phyloP scores from a whole-genome alignment of 179 eudicot species.

The Spinacia oleracea region DNA sequence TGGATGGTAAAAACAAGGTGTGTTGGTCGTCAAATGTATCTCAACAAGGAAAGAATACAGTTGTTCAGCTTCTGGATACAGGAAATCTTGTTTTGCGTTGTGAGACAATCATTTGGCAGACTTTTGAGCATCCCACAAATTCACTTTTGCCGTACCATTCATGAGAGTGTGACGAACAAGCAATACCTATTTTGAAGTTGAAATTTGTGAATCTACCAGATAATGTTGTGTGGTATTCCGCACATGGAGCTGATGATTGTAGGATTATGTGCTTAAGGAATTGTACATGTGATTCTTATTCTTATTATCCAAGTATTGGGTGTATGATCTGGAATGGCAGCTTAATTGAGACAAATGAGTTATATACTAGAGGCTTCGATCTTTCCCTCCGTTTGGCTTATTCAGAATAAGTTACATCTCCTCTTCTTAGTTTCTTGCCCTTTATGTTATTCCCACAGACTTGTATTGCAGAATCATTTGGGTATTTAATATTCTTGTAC shows the following conservation, averaged over 20 bases:
- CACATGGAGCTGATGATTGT: background rate
- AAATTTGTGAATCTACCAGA: conserved; percentile 22
- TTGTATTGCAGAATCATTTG: too few species aligned
- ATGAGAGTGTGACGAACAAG: too few species aligned
- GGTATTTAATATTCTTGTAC: background rate
- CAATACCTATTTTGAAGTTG: conserved; percentile 37
- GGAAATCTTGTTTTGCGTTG: too few species aligned
- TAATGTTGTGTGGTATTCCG: conserved; percentile 6
- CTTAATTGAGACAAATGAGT: conserved; percentile 24
- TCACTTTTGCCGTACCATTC: too few species aligned
- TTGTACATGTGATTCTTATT: conserved; percentile 28
- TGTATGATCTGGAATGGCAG: conserved; percentile 31
- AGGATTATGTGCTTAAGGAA: conserved; percentile 10
- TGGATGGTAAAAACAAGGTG: conserved; percentile 19
- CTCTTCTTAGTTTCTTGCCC: too few species aligned
- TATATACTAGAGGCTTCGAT: conserved; percentile 23
- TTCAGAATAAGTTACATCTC: too few species aligned
- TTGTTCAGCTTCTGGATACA: too few species aligned
- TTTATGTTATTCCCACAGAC: too few species aligned
- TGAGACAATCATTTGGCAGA: too few species aligned
- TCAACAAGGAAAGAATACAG: too few species aligned
- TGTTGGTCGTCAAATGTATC: background rate
- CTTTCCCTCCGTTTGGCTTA: conserved; percentile 24
- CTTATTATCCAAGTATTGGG: conserved; percentile 20
- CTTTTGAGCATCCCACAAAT: too few species aligned